Percentiles rank a stretch among this genome's conserved stretches.
phyloP scores from a whole-genome alignment of 768 basidiomycete genomes.

The Coprinellus micaceus region DNA sequence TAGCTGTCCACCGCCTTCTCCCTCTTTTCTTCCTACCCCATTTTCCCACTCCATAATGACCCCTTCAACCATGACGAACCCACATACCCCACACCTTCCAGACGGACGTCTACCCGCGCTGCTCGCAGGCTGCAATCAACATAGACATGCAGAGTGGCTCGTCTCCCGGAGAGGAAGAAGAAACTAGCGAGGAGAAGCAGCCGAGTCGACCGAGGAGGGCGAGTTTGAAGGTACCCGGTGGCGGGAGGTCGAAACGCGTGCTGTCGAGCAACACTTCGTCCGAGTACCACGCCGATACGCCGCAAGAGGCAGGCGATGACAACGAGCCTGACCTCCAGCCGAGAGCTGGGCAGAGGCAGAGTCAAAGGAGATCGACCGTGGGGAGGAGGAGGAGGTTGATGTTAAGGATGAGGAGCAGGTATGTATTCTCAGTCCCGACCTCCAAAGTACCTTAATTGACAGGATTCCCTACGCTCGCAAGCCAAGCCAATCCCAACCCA shows the following conservation, averaged over 20 bases:
- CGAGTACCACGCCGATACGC: neutral
- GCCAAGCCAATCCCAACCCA: too few species aligned
- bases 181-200: slow-evolving; percentile 28
- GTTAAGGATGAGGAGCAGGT: neutral
- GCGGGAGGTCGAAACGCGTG: neutral
- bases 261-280: neutral
- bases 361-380: neutral
- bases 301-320: slow-evolving; percentile 22
- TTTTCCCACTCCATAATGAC: neutral
- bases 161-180: slow-evolving; percentile 32
- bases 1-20: too few species aligned
- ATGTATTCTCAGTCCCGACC: neutral
- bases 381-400: neutral
- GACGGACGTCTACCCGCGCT: neutral
- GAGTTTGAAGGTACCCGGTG: neutral
- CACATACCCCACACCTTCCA: neutral
- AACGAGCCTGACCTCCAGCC: slow-evolving; percentile 22
- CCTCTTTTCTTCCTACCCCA: too few species aligned
- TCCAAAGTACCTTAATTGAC: neutral
- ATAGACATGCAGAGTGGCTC: slow-evolving; percentile 33
- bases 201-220: slow-evolving; percentile 34
- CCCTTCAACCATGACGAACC: neutral
- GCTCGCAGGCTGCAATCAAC: slow-evolving; percentile 9
- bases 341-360: neutral
- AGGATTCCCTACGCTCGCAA: too few species aligned